Evolutionary conservation across 441 rosid species (phyloP).

Genomic region (Raphanus hybrid): DNA sequence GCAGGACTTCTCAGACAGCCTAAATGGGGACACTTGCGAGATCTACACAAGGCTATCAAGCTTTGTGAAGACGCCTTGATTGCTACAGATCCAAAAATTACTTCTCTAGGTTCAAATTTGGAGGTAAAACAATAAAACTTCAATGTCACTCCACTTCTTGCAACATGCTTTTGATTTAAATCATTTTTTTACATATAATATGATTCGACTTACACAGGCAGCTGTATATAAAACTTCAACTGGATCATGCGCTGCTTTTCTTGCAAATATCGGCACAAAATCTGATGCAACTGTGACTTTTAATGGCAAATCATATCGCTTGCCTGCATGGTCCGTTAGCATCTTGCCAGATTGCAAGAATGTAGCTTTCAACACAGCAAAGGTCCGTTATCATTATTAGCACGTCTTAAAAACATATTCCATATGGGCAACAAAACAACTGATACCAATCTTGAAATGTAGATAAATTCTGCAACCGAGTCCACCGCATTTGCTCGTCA

Average conservation of each 20-base stretch:
- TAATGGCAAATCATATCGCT: conserved; percentile 59
- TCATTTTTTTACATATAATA: conserved; percentile 3
- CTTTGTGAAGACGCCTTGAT: conserved; percentile 68
- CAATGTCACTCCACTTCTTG: background rate
- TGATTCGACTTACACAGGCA: conserved; percentile 49
- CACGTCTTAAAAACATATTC: background rate
- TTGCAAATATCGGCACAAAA: conserved; percentile 58
- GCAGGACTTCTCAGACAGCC: conserved; percentile 74
- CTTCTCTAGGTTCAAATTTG: conserved; percentile 62
- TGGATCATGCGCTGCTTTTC: conserved; percentile 70
- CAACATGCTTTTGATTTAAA: background rate
- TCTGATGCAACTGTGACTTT: conserved; percentile 61
- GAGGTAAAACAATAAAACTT: conserved; percentile 51
- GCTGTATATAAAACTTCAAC: conserved; percentile 63
- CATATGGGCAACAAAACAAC: conserved; percentile 16
- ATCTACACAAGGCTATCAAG: conserved; percentile 74
- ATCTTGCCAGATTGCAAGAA: conserved; percentile 83
- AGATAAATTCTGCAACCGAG: conserved; percentile 77
- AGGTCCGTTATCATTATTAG: conserved; percentile 54
- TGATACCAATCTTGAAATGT: conserved; percentile 25
- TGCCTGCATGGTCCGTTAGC: conserved; percentile 89
- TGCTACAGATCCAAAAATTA: conserved; percentile 61
- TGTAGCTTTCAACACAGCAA: conserved; percentile 74
- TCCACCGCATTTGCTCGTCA: conserved; percentile 60
- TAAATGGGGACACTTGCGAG: conserved; percentile 77